A percentile compares a stretch with the other conserved stretches of the same genome.
Conservation (phyloP, 768 basidiomycete genomes). For the Hydnomerulius pinastri region DNA sequence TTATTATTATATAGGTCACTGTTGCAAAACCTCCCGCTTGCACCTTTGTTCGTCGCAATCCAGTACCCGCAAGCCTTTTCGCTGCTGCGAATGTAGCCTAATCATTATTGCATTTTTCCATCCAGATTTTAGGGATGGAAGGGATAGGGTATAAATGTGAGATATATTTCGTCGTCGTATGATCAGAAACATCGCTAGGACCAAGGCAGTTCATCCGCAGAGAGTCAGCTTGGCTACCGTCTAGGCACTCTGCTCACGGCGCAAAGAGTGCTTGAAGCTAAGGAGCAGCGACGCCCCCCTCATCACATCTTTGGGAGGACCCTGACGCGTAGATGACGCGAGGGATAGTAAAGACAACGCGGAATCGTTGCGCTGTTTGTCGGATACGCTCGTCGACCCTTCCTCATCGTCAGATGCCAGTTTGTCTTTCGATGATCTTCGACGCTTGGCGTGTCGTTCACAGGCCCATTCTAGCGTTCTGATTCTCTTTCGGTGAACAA, state of each 20-base stretch:
- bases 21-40: slow-evolving; percentile 26
- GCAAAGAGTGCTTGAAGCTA: slow-evolving; percentile 30
- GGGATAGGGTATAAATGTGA: slow-evolving; percentile 28
- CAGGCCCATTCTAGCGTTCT: slow-evolving; percentile 49
- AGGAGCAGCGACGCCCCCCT: slow-evolving; percentile 31
- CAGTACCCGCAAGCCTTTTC: slow-evolving; percentile 20
- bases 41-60: slow-evolving; percentile 28
- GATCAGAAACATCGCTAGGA: neutral
- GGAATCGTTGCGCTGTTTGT: slow-evolving; percentile 20
- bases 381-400: slow-evolving; percentile 6
- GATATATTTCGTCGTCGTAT: slow-evolving; percentile 12
- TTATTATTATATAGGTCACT: slow-evolving; percentile 29
- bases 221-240: slow-evolving; percentile 9
- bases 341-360: slow-evolving; percentile 34
- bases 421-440: slow-evolving; percentile 25
- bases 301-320: slow-evolving; percentile 24
- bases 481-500: slow-evolving; percentile 19
- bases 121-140: slow-evolving; percentile 5
- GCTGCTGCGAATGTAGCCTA: slow-evolving; percentile 32
- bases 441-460: slow-evolving; percentile 40
- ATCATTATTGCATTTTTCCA: slow-evolving; percentile 9
- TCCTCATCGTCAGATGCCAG: slow-evolving; percentile 18
- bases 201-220: neutral
- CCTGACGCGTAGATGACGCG: slow-evolving; percentile 12
- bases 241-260: slow-evolving; percentile 21